Percentiles rank a stretch among this genome's conserved stretches.
Evolutionary conservation across 192 early-diverging fungal species (phyloP).

Genomic region (Backusella tuberculispora): DNA sequence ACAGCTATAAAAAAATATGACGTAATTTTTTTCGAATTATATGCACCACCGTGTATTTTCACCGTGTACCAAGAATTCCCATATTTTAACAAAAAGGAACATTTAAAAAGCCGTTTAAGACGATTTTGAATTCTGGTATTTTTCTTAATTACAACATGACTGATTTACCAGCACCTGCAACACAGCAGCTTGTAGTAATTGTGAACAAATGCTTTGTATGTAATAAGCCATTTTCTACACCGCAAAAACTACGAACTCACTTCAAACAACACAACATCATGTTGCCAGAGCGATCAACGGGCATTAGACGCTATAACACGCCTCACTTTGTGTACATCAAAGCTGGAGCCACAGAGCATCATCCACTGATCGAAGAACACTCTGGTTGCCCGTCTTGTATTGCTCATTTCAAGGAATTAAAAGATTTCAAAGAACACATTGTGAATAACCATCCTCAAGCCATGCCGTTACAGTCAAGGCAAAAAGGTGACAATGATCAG

Average conservation of each 20-base stretch:
- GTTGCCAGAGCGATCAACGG: constrained; percentile 14
- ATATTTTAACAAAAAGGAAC: no score
- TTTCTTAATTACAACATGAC: no score
- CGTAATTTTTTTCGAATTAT: no score
- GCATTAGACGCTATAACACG: constrained; percentile 5
- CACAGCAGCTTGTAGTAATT: constrained; percentile 5
- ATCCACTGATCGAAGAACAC: constrained; percentile 16
- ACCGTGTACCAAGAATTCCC: no score
- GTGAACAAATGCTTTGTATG: constrained; percentile 8
- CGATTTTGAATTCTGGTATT: no score
- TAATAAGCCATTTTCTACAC: neutral
- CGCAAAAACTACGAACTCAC: neutral
- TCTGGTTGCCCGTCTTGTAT: constrained; percentile 25
- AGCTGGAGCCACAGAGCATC: neutral
- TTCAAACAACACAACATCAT: constrained; percentile 4
- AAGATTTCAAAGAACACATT: constrained; percentile 22
- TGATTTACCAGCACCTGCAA: no score
- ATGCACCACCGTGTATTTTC: no score
- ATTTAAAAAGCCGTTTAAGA: no score
- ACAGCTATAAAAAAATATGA: no score
- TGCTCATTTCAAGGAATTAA: neutral
- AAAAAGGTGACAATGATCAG: constrained; percentile 6
- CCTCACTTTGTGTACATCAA: constrained; percentile 12
- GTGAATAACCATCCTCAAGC: neutral
- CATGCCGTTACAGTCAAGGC: neutral